phyloP scores from a whole-genome alignment of 2,329 filamentous ascomycete genomes.

The Zymoseptoria crescenta region DNA sequence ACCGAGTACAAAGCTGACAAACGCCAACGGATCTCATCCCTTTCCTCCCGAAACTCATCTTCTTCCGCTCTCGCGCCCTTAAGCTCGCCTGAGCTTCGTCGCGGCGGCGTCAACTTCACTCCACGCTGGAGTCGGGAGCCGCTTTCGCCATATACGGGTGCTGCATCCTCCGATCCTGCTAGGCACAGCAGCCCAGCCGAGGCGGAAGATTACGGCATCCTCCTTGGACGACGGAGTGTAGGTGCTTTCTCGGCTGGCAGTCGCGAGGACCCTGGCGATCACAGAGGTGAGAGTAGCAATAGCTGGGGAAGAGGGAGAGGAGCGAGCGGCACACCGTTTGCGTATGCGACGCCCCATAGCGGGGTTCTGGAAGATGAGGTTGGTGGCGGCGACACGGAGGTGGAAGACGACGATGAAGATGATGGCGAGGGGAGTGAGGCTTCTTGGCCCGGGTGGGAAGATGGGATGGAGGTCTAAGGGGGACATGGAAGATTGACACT shows the following conservation, averaged over 20 bases:
- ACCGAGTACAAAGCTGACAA: conserved; percentile 31
- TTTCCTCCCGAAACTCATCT: neutral
- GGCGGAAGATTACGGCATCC: conserved; percentile 18
- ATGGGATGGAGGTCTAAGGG: neutral
- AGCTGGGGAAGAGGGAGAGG: conserved; percentile 15
- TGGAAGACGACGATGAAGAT: conserved; percentile 8
- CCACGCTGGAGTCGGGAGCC: conserved; percentile 40
- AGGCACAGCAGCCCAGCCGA: neutral
- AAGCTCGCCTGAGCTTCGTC: conserved; percentile 42
- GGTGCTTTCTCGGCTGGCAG: neutral
- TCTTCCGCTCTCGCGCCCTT: neutral
- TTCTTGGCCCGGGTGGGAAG: neutral
- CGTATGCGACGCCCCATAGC: conserved; percentile 70
- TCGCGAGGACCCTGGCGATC: conserved; percentile 32
- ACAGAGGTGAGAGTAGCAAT: neutral
- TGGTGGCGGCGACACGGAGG: conserved; percentile 24
- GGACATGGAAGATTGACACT: neutral
- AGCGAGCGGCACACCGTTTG: conserved; percentile 50
- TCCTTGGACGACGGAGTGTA: neutral
- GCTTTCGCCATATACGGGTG: conserved; percentile 34
- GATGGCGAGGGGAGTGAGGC: conserved; percentile 6
- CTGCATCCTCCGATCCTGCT: neutral
- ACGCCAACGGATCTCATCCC: conserved; percentile 45
- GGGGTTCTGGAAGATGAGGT: conserved; percentile 29
- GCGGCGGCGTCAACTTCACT: conserved; percentile 31